Conservation (phyloP, 169 alveolate species). For the Toxoplasma gondii region DNA sequence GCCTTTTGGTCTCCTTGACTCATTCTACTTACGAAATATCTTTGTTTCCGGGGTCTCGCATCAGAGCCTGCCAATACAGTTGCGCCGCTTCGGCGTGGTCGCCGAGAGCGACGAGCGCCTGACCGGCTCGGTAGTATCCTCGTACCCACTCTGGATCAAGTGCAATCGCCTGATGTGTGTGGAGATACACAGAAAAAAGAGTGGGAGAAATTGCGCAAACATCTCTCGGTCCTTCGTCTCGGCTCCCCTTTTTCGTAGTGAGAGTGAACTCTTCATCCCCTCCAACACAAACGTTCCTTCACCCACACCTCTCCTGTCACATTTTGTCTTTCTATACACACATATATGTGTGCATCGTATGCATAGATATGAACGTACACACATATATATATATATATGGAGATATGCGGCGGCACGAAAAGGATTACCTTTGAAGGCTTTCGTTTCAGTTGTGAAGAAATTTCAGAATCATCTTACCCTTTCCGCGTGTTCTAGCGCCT, state of each 20-base stretch:
- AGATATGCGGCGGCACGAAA: no score
- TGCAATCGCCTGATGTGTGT: conserved; percentile 26
- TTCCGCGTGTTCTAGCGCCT: background rate
- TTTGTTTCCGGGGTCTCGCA: background rate
- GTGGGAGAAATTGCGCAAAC: background rate
- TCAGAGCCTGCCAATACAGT: background rate
- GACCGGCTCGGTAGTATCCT: background rate
- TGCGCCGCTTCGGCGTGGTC: conserved; percentile 37
- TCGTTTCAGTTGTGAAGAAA: no score
- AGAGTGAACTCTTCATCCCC: no score
- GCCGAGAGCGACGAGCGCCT: background rate
- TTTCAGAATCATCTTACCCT: background rate
- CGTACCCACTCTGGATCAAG: background rate
- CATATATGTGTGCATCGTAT: background rate
- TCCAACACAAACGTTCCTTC: no score
- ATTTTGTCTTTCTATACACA: background rate
- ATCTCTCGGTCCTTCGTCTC: background rate
- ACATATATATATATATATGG: no score
- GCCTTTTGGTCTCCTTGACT: no score
- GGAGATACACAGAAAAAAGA: background rate
- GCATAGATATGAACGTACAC: no score
- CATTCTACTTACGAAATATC: background rate
- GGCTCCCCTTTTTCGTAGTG: background rate
- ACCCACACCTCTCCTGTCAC: no score
- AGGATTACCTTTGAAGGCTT: no score